Evolutionary conservation across 2,329 filamentous ascomycete genomes (phyloP), one percentile per base, ranked within the genome.

Genomic region (Colletotrichum karsti): DNA sequence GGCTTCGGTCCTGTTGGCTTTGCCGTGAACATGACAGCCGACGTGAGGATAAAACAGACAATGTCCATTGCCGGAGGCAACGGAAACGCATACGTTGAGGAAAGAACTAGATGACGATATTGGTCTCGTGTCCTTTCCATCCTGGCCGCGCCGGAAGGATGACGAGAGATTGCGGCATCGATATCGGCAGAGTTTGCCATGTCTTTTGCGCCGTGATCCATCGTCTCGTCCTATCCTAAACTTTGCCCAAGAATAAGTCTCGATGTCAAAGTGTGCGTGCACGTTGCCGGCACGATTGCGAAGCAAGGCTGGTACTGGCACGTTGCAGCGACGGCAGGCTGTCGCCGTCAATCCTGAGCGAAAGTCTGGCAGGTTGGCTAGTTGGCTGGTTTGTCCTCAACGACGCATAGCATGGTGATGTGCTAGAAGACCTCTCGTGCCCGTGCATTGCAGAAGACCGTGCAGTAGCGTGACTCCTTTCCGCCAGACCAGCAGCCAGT

Each of bases 181-280:
- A 46, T 53, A 64, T 65, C 22, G 26, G 61, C 65, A 68, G 46
- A 68, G 64, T 67, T 67, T 63, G 13, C 24, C 13, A 60, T 28
- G 35, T 24, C 46, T 54, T 22, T 39, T 41, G 54, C 51, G 64
- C 53, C 39, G 39, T 68, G 48, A 55, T 41, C 60, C 53, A 44
- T 68, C 65, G 65, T 65, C 65, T 65, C 54, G 53, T 54, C 39
- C 46, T 24, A 13, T 22, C 7, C 24, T 20, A 39, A 67, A 68
- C 53, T 68, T 30, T 68, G 65, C 60, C 42, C 46, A 68, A 54
- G 20, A 51, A 54, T 9, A 39, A 24, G 37, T 22, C 44, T 41
- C 20, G n/a, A 39, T 39, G 30, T 48, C 28, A 22, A 54, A 18
- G 37, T 24, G 37, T 24, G 33, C 33, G 18, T 37, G 35, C 53